These are phyloP conservation scores for Fusarium hainanense DNA, from an alignment of 2,329 filamentous ascomycete genomes.

Conservation along the genomic window DNA sequence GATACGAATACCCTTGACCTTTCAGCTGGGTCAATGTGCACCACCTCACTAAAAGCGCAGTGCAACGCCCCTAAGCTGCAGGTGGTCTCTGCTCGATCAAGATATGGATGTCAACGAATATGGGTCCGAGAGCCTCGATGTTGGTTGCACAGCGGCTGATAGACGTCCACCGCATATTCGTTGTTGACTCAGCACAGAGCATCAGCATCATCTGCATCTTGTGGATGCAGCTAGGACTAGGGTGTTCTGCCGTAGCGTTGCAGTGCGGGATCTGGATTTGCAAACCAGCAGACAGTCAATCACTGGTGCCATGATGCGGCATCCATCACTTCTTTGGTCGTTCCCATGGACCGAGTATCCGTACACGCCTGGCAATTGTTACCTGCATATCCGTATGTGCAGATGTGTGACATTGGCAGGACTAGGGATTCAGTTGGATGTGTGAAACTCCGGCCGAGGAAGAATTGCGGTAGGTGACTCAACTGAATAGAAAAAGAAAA, in stretches of 20 bases:
- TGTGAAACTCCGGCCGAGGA: conserved; percentile 25
- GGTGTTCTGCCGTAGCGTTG: conserved; percentile 21
- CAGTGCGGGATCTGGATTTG: conserved; percentile 29
- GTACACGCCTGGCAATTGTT: conserved; percentile 11
- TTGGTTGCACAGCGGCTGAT: conserved; percentile 31
- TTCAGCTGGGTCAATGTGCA: conserved; percentile 39
- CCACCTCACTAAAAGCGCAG: conserved; percentile 10
- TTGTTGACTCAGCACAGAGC: conserved; percentile 13
- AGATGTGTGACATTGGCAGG: conserved; percentile 7
- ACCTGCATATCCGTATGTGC: conserved; percentile 25
- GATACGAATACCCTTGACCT: conserved; percentile 31
- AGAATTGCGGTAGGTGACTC: neutral
- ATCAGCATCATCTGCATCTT: conserved; percentile 15
- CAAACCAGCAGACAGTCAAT: neutral
- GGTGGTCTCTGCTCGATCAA: conserved; percentile 29
- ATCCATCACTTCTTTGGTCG: neutral
- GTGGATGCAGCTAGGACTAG: conserved; percentile 15
- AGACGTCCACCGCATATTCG: conserved; percentile 27
- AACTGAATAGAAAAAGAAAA: conserved; percentile 23
- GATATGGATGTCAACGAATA: conserved; percentile 27
- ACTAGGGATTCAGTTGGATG: conserved; percentile 2
- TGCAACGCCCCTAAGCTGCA: conserved; percentile 32
- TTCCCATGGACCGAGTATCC: conserved; percentile 2
- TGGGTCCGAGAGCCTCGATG: conserved; percentile 27
- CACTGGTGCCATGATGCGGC: neutral